phyloP scores from a whole-genome alignment of 1,284 basidiomycete genomes.

The Microstroma glucosiphilum region DNA sequence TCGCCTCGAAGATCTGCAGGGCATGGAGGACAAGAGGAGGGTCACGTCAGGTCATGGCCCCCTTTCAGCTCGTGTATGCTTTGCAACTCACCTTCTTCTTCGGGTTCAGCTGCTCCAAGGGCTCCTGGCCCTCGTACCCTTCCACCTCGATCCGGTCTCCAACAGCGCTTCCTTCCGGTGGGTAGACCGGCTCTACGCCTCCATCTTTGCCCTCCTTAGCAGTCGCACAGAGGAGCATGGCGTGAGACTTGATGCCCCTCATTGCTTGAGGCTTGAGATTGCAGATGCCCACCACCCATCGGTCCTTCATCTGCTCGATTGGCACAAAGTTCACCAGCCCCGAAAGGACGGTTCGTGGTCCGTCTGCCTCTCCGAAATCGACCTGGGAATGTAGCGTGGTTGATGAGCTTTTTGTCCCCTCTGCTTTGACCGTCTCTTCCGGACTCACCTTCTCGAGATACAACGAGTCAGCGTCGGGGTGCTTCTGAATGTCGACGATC shows the following conservation, averaged over 20 bases:
- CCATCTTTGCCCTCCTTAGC: conserved; percentile 45
- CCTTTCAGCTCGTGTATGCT: conserved; percentile 12
- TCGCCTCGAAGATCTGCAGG: conserved; percentile 46
- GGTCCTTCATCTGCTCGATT: conserved; percentile 48
- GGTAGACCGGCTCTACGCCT: conserved; percentile 45
- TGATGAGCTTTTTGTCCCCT: not conserved
- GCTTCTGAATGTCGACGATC: conserved; percentile 44
- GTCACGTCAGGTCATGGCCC: not conserved
- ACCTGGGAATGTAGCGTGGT: conserved; percentile 15
- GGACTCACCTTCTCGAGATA: conserved; percentile 38
- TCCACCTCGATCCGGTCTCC: conserved; percentile 48
- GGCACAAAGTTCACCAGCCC: conserved; percentile 49
- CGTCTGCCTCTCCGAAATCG: conserved; percentile 49
- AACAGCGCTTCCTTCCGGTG: conserved; percentile 38
- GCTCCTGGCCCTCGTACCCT: conserved; percentile 44
- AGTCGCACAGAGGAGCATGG: conserved; percentile 48
- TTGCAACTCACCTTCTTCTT: conserved; percentile 39
- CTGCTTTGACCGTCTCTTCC: not conserved
- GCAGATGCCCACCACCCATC: conserved; percentile 48
- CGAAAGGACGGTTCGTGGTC: conserved; percentile 46
- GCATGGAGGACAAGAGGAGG: not conserved
- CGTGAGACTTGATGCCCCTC: conserved; percentile 50
- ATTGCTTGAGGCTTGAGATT: conserved; percentile 49
- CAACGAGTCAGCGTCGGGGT: conserved; percentile 48
- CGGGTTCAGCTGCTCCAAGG: conserved; percentile 46